Evolutionary conservation across 306 rosid species (phyloP).

Genomic region (Gillenia trifoliata): DNA sequence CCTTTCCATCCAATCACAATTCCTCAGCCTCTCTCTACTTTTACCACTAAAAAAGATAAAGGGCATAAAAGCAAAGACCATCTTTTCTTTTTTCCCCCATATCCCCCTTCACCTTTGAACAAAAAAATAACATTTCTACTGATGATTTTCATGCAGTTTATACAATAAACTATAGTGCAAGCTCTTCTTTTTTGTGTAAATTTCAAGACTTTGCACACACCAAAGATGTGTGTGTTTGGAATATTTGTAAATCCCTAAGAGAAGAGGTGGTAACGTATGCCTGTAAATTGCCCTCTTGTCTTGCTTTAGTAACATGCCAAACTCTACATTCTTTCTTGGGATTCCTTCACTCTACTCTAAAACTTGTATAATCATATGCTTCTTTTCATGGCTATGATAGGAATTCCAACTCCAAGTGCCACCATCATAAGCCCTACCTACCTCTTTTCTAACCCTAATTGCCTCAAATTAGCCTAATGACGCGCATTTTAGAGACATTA

Average conservation of each 20-base stretch:
- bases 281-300: slow-evolving; percentile 44
- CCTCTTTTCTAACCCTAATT: slow-evolving; percentile 25
- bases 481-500: slow-evolving; percentile 21
- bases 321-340: slow-evolving; percentile 75
- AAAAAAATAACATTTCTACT: slow-evolving; percentile 25
- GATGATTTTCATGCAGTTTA: slow-evolving; percentile 61
- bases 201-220: slow-evolving; percentile 43
- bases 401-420: slow-evolving; percentile 19
- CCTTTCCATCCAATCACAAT: slow-evolving; percentile 32
- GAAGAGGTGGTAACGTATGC: slow-evolving; percentile 28
- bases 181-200: slow-evolving; percentile 23
- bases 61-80: slow-evolving; percentile 46
- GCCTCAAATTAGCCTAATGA: slow-evolving; percentile 36
- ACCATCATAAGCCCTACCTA: slow-evolving; percentile 26
- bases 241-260: slow-evolving; percentile 76
- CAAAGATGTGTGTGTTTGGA: slow-evolving; percentile 27
- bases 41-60: slow-evolving; percentile 46
- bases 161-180: slow-evolving; percentile 28
- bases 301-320: slow-evolving; percentile 82
- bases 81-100: slow-evolving; percentile 42
- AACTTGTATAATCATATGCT: slow-evolving; percentile 27
- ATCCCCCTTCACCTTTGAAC: slow-evolving; percentile 49
- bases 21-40: slow-evolving; percentile 34
- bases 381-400: slow-evolving; percentile 32
- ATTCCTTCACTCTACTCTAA: slow-evolving; percentile 57